Base-by-base conservation (phyloP, 2,329 filamentous ascomycete species). In the Paraconiothyrium brasiliense region DNA sequence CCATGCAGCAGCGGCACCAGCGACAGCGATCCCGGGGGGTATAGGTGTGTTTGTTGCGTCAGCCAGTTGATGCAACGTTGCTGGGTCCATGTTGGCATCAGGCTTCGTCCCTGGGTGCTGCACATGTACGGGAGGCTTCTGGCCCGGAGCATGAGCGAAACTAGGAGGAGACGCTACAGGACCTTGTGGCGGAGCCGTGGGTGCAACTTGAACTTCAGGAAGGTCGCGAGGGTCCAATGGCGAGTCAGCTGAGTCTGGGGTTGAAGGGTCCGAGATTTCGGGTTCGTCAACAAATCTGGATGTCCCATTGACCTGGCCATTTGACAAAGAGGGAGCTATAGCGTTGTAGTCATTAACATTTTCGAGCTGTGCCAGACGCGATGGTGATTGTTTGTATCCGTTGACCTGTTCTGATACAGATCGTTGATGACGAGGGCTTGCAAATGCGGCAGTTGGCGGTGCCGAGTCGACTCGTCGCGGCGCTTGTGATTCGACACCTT, bases 71-170 rank as follows among this genome's bases (percentile, higher is more conserved):
- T 89, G 86, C 49, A 97, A 83, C 0, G 94, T 98, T 1, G 89
- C 89, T 68, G 85, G 87, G 30, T 95, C 97, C 76, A 98, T 89
- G 24, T 93, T 90, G 68, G 90, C 93, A 69, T 93, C 95, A 55
- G 92, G 92, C 66, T 89, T 89, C 70, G 94, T 84, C 73, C 91
- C 87, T 34, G 92, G 90, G 60, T 92, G 88, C 68, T 91, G 88
- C 0, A 92, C 92, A 64, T 87, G 87, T 61, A 86, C 88, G 1
- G 84, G 83, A 5, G 93, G 93, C 52, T 87, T 86, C 55, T 90
- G 86, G 62, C 90, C 88, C 13, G 93, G 87, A 41, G 86, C 85
- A 77, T 97, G 92, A 51, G 88, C 86, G 76, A 97, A 94, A 11
- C 88, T 88, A 3, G 94, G 94, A 0, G 94, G 94, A 6, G 85